Evolutionary conservation across 1,284 basidiomycete genomes (phyloP), one percentile per base, ranked within the genome.

Genomic region (Xerocomus amazonicus): DNA sequence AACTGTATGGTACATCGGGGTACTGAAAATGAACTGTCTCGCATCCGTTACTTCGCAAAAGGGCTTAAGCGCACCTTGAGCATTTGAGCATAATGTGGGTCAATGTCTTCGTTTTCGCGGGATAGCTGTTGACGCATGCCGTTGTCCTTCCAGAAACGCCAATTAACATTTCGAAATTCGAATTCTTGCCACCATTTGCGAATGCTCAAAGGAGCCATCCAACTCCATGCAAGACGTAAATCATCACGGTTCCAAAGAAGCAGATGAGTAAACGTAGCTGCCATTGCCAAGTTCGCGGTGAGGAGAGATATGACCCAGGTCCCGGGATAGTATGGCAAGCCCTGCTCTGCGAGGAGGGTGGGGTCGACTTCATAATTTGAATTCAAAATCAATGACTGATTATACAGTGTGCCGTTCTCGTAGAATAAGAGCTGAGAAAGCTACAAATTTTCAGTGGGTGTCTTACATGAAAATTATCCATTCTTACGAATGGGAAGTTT

Each of bases 81-180:
- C 78, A 81, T 80, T 53, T 78, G 62, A 23, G 66, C 66, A 50
- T 79, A 80, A 57, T 81, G 79, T n/a, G 78, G 78, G 53, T 80
- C 79, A 10, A 73, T 55, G 29, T 70, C 67, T 29, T 68, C 61
- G 33, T 65, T 59, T 6, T 56, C 55, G 1, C 53, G 49, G 1
- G 53, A 23, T 23, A 23, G 48, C 13, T 65, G 50, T 6, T 68
- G 57, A 26, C 70, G 66, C 52, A 70, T 65, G 8, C 74, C 74
- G 48, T 71, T 61, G 40, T 72, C 65, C 37, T 59, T 53, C 78
- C 78, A 79, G 62, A 79, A 71, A 42, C 58, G 68, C 70, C 69
- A 76, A 44, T 74, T 58, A 52, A 76, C 67, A 29, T 61, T 62
- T 45, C 54, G 36, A 59, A 55, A 61, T 9, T n/a, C 40, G 9